Evolutionary conservation across 768 basidiomycete genomes (phyloP).

Genomic region (Hypholoma sublateritium): DNA sequence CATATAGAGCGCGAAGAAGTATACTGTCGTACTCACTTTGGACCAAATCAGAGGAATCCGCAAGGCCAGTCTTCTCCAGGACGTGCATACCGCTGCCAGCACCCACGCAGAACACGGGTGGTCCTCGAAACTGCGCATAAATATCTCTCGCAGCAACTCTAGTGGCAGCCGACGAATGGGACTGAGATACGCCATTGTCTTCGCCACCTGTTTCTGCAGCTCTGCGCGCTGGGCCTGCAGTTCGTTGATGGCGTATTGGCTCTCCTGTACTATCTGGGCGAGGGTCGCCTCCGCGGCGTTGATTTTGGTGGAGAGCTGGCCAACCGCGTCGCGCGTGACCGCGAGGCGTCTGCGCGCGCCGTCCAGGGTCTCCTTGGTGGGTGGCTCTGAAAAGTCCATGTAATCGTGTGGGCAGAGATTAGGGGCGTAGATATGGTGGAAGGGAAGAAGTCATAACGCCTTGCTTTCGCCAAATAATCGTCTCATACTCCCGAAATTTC

Average conservation of each 20-base stretch:
- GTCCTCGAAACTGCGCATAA: slow-evolving; percentile 65
- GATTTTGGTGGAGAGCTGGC: slow-evolving; percentile 46
- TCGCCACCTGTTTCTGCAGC: slow-evolving; percentile 48
- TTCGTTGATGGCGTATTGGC: slow-evolving; percentile 51
- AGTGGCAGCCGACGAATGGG: slow-evolving; percentile 70
- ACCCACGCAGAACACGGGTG: slow-evolving; percentile 78
- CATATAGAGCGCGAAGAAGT: slow-evolving; percentile 13
- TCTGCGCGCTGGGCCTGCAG: slow-evolving; percentile 47
- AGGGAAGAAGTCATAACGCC: slow-evolving; percentile 13
- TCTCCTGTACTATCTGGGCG: slow-evolving; percentile 56
- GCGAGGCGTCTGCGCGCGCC: slow-evolving; percentile 51
- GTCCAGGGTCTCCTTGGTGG: slow-evolving; percentile 52
- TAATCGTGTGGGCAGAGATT: slow-evolving; percentile 1
- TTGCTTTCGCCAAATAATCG: background rate
- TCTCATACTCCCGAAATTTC: slow-evolving; percentile 3
- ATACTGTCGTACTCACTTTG: slow-evolving; percentile 49
- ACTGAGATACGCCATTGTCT: slow-evolving; percentile 64
- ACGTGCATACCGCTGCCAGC: slow-evolving; percentile 63
- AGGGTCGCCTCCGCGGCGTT: slow-evolving; percentile 53
- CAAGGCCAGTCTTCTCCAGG: slow-evolving; percentile 67
- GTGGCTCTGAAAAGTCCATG: slow-evolving; percentile 50
- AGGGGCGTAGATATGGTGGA: slow-evolving; percentile 10
- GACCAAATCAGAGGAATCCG: slow-evolving; percentile 75
- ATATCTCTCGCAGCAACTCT: slow-evolving; percentile 75
- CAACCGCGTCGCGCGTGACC: slow-evolving; percentile 28